Evolutionary conservation across 2,329 filamentous ascomycete species (phyloP), one percentile per base, ranked within the genome.

Genomic region (Geosmithia morbida): DNA sequence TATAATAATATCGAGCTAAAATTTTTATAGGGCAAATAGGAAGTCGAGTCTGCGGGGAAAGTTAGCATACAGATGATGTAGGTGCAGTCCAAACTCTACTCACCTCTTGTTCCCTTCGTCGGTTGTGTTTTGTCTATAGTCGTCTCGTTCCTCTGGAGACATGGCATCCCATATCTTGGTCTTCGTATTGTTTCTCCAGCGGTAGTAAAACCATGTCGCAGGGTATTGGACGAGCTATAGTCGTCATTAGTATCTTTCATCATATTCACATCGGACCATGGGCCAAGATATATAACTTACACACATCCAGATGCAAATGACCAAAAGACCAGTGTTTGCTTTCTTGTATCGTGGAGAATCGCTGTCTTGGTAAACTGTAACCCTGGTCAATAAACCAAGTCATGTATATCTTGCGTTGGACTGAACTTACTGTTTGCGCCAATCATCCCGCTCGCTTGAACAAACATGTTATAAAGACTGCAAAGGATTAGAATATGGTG

Each of bases 391-490:
- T 26, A 26, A 8, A 26, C 8, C 4, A 26, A 26, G 22, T 8
- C 8, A 8, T 26, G 8, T 26, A 4, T 8, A 8, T 26, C 4
- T 8, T 5, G 22, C 22, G 7, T 17, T 11, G 30, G 44, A 46
- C 7, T 17, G 6, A 17, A 46, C 37, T 39, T 22, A 3, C n/a
- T 62, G 44, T 65, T 64, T 14, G 61, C 61, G 19, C 60, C 61
- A 20, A 65, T 63, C 57, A 66, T 66, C 22, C 60, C 62, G 18
- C 62, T 64, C 17, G 62, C 61, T 52, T 65, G 62, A 45, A 65
- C 61, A 49, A 53, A 63, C 61, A 66, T 66, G 50, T 79, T 80
- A 52, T 79, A 79, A 2, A 77, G 58, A 1, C 8, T 39, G 16
- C 3, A 30, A 6, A 14, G 6, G 14, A 46, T 20, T 2, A 51